phyloP scores from a whole-genome alignment of 306 rosid genomes.

The Cicer yamashitae region DNA sequence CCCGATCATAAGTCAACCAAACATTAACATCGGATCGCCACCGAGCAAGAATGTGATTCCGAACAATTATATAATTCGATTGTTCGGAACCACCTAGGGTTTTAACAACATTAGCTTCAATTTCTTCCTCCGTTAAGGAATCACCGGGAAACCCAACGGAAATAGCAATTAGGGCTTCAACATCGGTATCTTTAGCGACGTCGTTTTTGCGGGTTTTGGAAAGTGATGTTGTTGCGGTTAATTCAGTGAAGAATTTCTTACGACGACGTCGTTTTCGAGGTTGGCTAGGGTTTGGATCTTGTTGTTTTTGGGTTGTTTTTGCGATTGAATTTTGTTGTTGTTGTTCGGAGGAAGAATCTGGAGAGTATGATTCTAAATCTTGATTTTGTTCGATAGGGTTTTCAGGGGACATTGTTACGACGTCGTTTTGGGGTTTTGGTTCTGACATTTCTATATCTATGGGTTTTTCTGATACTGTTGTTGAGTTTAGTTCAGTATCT shows the following conservation, averaged over 20 bases:
- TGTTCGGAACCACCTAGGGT: slow-evolving; percentile 81
- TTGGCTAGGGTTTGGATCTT: slow-evolving; percentile 29
- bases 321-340: background rate
- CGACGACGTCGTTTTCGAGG: slow-evolving; percentile 81
- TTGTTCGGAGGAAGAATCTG: slow-evolving; percentile 65
- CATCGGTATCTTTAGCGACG: slow-evolving; percentile 66
- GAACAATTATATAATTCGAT: slow-evolving; percentile 72
- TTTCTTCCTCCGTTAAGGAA: slow-evolving; percentile 86
- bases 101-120: slow-evolving; percentile 82
- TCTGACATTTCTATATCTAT: background rate
- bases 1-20: slow-evolving; percentile 72
- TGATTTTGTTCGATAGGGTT: slow-evolving; percentile 19
- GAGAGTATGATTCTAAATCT: slow-evolving; percentile 39
- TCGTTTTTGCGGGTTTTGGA: slow-evolving; percentile 67
- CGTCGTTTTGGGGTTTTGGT: slow-evolving; percentile 48
- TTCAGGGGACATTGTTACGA: slow-evolving; percentile 48
- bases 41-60: slow-evolving; percentile 79
- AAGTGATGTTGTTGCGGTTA: slow-evolving; percentile 58
- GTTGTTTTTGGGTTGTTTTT: background rate
- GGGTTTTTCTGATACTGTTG: background rate
- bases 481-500: slow-evolving; percentile 4
- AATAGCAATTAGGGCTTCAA: slow-evolving; percentile 78
- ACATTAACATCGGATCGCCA: slow-evolving; percentile 78
- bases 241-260: slow-evolving; percentile 87
- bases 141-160: slow-evolving; percentile 90